A percentile compares a stretch with the other conserved stretches of the same genome.
phyloP scores from a whole-genome alignment of 2,329 filamentous ascomycete genomes.

The Trematosphaeria pertusa region DNA sequence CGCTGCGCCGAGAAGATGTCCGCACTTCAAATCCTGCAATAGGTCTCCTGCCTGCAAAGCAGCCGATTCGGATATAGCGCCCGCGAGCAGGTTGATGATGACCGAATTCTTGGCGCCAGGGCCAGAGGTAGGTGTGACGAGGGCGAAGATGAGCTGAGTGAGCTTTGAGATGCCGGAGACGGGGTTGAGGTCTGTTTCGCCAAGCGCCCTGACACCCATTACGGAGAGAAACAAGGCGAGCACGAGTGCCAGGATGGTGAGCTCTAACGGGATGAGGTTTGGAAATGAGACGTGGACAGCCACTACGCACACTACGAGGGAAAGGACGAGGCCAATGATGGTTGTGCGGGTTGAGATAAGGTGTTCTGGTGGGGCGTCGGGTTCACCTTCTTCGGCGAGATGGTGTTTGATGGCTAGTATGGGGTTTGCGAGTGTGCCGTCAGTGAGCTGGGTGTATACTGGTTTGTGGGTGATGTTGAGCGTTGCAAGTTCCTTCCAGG shows the following conservation, averaged over 20 bases:
- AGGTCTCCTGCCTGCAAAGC: conserved; percentile 95
- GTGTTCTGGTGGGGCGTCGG: conserved; percentile 84
- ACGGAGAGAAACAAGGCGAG: conserved; percentile 72
- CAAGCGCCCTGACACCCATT: conserved; percentile 70
- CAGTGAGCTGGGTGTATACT: conserved; percentile 49
- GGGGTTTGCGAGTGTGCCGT: conserved; percentile 27
- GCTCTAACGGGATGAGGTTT: conserved; percentile 77
- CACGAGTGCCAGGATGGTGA: conserved; percentile 83
- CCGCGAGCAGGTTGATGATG: conserved; percentile 93
- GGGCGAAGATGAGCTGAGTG: conserved; percentile 91
- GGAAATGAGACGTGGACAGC: conserved; percentile 87
- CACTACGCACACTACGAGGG: conserved; percentile 78
- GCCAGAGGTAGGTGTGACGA: conserved; percentile 76
- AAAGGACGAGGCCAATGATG: conserved; percentile 74
- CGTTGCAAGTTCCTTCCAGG: conserved; percentile 45
- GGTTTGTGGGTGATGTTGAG: conserved; percentile 43
- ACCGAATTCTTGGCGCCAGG: conserved; percentile 72
- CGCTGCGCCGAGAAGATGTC: conserved; percentile 87
- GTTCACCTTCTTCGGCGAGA: conserved; percentile 52
- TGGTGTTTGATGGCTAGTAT: conserved; percentile 40
- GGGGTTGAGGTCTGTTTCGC: conserved; percentile 92
- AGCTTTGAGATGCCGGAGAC: conserved; percentile 97
- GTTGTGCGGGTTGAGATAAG: conserved; percentile 77
- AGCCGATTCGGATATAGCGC: conserved; percentile 83
- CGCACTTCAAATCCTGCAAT: conserved; percentile 96